phyloP scores from a whole-genome alignment of 257 asterid genomes.

The Fraxinus anomala region DNA sequence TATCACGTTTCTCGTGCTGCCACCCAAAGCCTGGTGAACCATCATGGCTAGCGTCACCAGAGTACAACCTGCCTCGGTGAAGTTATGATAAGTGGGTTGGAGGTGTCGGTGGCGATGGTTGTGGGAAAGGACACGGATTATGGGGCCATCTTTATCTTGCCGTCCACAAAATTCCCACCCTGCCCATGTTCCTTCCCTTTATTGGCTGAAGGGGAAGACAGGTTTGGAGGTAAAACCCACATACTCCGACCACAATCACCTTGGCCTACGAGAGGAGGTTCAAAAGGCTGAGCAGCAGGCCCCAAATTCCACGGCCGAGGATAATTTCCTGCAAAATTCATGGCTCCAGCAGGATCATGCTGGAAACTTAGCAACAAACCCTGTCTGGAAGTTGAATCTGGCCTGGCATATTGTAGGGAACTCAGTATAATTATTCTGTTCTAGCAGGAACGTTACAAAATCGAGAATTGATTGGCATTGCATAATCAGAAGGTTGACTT shows the following conservation, averaged over 20 bases:
- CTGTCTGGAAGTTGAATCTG: slow-evolving; percentile 63
- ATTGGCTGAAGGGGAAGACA: slow-evolving; percentile 30
- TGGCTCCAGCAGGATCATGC: slow-evolving; percentile 56
- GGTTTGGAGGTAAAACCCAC: slow-evolving; percentile 32
- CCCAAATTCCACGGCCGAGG: slow-evolving; percentile 73
- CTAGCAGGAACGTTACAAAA: slow-evolving; percentile 51
- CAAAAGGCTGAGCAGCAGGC: slow-evolving; percentile 51
- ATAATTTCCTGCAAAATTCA: slow-evolving; percentile 59
- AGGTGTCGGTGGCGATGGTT: slow-evolving; percentile 56
- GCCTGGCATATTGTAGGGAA: slow-evolving; percentile 61
- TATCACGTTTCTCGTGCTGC: slow-evolving; percentile 57
- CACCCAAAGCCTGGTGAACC: slow-evolving; percentile 74
- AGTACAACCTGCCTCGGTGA: slow-evolving; percentile 56
- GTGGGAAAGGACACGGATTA: slow-evolving; percentile 51
- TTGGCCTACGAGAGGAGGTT: slow-evolving; percentile 56
- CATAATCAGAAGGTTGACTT: not conserved
- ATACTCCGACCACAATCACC: slow-evolving; percentile 44
- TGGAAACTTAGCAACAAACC: slow-evolving; percentile 63
- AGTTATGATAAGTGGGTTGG: slow-evolving; percentile 46
- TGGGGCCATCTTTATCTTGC: slow-evolving; percentile 43
- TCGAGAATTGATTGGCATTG: not conserved
- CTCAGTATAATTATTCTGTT: slow-evolving; percentile 58
- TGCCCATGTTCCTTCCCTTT: slow-evolving; percentile 39
- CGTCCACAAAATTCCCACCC: slow-evolving; percentile 33
- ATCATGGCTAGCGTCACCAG: slow-evolving; percentile 57